These are phyloP conservation scores for Colletotrichum salicis DNA, from an alignment of 2,329 filamentous ascomycete genomes.

Conservation along the genomic window DNA sequence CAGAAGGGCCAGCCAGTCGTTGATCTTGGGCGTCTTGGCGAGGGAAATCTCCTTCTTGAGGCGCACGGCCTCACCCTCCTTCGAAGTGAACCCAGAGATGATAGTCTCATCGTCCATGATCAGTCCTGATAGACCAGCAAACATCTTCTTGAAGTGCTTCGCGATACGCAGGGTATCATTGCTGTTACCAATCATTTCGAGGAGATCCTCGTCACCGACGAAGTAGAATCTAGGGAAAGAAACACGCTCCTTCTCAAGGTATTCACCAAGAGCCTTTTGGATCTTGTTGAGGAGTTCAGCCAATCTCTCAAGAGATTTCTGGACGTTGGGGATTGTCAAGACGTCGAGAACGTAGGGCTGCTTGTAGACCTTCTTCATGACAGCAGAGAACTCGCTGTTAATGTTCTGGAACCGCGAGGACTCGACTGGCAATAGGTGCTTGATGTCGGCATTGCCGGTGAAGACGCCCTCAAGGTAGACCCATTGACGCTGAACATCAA, in stretches of 20 bases:
- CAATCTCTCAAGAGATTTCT: slow-evolving; percentile 93
- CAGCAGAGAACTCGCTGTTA: slow-evolving; percentile 97
- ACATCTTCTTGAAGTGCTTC: slow-evolving; percentile 99
- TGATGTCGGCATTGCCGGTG: slow-evolving; percentile 98
- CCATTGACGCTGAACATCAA: slow-evolving; percentile 99
- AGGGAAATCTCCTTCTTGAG: slow-evolving; percentile 93
- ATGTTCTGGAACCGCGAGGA: slow-evolving; percentile 98
- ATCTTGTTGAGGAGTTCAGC: slow-evolving; percentile 99
- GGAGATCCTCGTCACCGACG: slow-evolving; percentile 95
- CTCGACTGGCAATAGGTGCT: slow-evolving; percentile 95
- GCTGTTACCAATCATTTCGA: slow-evolving; percentile 99
- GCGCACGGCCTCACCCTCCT: slow-evolving; percentile 89
- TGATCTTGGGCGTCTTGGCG: slow-evolving; percentile 94
- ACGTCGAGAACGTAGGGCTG: slow-evolving; percentile 96
- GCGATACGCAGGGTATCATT: slow-evolving; percentile 96
- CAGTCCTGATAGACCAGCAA: slow-evolving; percentile 91
- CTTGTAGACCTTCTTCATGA: slow-evolving; percentile 99
- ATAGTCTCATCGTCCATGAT: slow-evolving; percentile 90
- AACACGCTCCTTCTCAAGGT: slow-evolving; percentile 95
- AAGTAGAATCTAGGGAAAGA: slow-evolving; percentile 99
- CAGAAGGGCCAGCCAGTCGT: slow-evolving; percentile 96
- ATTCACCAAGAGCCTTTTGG: slow-evolving; percentile 97
- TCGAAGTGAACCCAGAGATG: slow-evolving; percentile 93
- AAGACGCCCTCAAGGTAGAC: slow-evolving; percentile 99
- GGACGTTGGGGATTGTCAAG: slow-evolving; percentile 92